phyloP scores from a whole-genome alignment of 352 stramenopile species.

The Phytophthora podocarpi region DNA sequence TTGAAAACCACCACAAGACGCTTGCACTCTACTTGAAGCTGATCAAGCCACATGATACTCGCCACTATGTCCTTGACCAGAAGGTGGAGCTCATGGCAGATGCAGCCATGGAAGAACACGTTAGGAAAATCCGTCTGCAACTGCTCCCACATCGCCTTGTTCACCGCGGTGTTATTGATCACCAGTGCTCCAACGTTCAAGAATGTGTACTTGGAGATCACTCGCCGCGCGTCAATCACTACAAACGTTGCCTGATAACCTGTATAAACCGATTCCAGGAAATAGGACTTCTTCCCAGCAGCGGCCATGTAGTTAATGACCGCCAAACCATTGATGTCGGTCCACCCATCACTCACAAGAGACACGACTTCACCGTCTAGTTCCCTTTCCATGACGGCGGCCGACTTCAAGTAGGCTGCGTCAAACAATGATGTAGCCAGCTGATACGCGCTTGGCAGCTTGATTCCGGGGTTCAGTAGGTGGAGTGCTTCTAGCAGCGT shows the following conservation, averaged over 20 bases:
- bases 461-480: neutral
- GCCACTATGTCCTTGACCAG: too few relatives aligned
- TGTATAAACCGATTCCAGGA: conserved; percentile 5
- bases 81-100: too few relatives aligned
- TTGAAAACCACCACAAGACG: too few relatives aligned
- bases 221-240: neutral
- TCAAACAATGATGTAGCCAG: neutral
- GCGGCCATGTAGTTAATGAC: neutral
- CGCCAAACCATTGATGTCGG: neutral
- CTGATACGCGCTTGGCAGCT: neutral
- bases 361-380: neutral
- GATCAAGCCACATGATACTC: too few relatives aligned
- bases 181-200: neutral
- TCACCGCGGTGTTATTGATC: neutral
- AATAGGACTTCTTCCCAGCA: neutral
- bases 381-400: neutral
- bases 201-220: neutral
- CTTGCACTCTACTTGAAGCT: too few relatives aligned
- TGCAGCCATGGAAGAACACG: too few relatives aligned
- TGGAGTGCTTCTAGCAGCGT: neutral
- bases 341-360: neutral
- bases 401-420: too few relatives aligned
- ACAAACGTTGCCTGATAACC: neutral
- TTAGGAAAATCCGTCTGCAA: neutral
- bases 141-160: neutral